Conservation (phyloP, 2,329 filamentous ascomycete species). For the Nemania sp. region DNA sequence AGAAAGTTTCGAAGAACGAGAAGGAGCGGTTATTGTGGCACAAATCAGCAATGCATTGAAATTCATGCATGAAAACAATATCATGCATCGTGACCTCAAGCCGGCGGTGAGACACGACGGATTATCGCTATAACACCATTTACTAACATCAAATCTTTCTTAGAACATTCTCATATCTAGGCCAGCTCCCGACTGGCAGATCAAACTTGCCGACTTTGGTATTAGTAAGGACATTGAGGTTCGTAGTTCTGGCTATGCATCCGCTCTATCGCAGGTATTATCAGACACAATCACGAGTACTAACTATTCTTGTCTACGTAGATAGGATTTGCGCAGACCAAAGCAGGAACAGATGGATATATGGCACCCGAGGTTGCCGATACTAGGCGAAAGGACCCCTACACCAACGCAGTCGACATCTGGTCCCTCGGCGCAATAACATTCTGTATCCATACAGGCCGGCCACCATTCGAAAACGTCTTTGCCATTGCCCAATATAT, state of each 20-base stretch:
- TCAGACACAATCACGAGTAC: neutral
- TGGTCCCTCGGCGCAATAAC: constrained; percentile 1
- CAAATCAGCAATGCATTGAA: neutral
- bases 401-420: neutral
- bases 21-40: neutral
- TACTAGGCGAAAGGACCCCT: neutral
- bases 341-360: constrained; percentile 8
- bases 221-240: neutral
- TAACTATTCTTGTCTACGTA: neutral
- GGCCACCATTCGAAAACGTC: neutral
- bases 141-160: neutral
- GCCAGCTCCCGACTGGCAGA: neutral
- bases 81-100: neutral
- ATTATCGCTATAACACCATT: neutral
- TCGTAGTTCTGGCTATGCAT: neutral
- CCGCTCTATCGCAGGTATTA: neutral
- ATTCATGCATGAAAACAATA: neutral
- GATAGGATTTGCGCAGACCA: neutral
- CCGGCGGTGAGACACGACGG: neutral
- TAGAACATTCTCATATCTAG: neutral
- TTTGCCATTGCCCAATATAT: neutral
- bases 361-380: constrained; percentile 9
- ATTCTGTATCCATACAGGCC: neutral
- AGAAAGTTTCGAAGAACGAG: neutral
- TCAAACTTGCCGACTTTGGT: neutral